Percentiles rank a stretch among this genome's conserved stretches.
Evolutionary conservation across 2,329 filamentous ascomycete genomes (phyloP).

Genomic region (Cladobotryum protrusum): DNA sequence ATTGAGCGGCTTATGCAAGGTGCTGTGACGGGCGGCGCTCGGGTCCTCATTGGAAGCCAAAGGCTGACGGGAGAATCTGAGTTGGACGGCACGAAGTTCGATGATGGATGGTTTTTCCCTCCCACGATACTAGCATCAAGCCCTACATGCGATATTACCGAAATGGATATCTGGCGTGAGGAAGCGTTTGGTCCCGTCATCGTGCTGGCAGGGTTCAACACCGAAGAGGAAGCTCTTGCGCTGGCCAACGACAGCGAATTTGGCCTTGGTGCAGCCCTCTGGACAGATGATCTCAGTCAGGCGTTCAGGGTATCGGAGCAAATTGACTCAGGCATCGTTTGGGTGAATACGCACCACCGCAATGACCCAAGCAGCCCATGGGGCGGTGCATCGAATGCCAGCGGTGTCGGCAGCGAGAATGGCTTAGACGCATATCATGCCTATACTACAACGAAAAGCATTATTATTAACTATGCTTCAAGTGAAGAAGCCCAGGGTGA

Average conservation of each 20-base stretch:
- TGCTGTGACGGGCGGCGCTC: slow-evolving; percentile 48
- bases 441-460: slow-evolving; percentile 58
- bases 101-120: slow-evolving; percentile 66
- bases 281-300: slow-evolving; percentile 69
- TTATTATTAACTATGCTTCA: slow-evolving; percentile 62
- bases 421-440: slow-evolving; percentile 57
- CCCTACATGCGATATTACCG: slow-evolving; percentile 50
- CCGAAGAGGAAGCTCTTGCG: slow-evolving; percentile 62
- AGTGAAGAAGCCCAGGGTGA: slow-evolving; percentile 47
- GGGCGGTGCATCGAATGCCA: slow-evolving; percentile 57
- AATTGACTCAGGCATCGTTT: slow-evolving; percentile 58
- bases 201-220: slow-evolving; percentile 67
- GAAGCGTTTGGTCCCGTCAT: slow-evolving; percentile 82
- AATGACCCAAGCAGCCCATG: slow-evolving; percentile 68
- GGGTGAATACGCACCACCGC: slow-evolving; percentile 59
- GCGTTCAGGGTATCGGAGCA: slow-evolving; percentile 68
- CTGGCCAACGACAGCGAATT: slow-evolving; percentile 70
- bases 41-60: slow-evolving; percentile 38
- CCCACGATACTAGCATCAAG: slow-evolving; percentile 63
- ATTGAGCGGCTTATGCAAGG: slow-evolving; percentile 61
- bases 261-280: slow-evolving; percentile 69
- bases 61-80: slow-evolving; percentile 41
- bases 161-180: slow-evolving; percentile 69
- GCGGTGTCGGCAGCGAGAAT: slow-evolving; percentile 68
- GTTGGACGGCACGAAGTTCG: slow-evolving; percentile 46